Percentiles rank a stretch among this genome's conserved stretches.
These are phyloP conservation scores for Dioszegia crocea DNA, from an alignment of 768 basidiomycete genomes.

Conservation along the genomic window DNA sequence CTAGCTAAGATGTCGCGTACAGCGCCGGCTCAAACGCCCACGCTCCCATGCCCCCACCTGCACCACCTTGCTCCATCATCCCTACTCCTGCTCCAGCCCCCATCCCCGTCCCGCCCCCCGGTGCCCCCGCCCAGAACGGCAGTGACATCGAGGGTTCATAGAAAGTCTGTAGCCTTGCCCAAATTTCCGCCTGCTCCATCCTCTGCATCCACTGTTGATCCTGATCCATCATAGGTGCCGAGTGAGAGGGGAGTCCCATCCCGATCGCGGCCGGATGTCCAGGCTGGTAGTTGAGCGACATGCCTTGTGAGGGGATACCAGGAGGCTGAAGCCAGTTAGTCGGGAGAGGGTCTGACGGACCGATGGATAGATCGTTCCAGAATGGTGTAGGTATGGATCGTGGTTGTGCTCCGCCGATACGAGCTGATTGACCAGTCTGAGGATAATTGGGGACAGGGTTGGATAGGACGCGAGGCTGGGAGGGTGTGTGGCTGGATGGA, in stretches of 20 bases:
- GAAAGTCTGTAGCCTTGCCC: constrained; percentile 42
- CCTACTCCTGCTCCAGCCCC: background rate
- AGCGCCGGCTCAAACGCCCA: no score
- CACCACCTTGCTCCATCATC: no score
- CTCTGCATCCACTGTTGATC: constrained; percentile 1
- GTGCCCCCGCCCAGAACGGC: constrained; percentile 17
- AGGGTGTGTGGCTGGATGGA: no score
- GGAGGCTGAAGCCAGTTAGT: background rate
- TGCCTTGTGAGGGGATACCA: background rate
- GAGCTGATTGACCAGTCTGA: background rate
- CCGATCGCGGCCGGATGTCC: background rate
- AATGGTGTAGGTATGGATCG: background rate
- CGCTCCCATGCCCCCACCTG: background rate
- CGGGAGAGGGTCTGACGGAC: background rate
- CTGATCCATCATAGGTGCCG: no score
- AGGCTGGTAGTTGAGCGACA: background rate
- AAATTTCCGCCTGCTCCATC: constrained; percentile 25
- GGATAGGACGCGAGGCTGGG: background rate
- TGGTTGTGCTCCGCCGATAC: no score
- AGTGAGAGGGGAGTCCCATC: background rate
- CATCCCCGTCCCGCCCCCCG: background rate
- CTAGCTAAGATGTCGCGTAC: no score
- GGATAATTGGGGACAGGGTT: background rate
- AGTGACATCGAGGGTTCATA: constrained; percentile 34
- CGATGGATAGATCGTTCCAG: background rate